Percentiles rank a stretch among this genome's conserved stretches.
These are phyloP conservation scores for Phytopythium sindhum DNA, from an alignment of 352 stramenopile species.

Conservation along the genomic window DNA sequence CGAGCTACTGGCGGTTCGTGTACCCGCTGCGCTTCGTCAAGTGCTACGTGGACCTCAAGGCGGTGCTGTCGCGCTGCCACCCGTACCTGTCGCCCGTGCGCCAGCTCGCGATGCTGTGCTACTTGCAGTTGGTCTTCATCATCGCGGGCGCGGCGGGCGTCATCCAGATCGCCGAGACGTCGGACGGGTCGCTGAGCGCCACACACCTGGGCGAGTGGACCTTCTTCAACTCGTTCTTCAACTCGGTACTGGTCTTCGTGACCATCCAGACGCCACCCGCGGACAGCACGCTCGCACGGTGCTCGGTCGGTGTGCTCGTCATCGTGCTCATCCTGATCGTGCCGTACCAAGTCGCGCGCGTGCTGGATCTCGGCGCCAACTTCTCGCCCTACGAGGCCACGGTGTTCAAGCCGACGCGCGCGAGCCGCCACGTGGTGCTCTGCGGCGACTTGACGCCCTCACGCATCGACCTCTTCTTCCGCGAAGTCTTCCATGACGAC, in stretches of 20 bases:
- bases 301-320: conserved; percentile 79
- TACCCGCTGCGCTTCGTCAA: conserved; percentile 84
- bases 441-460: conserved; percentile 79
- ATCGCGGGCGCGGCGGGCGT: conserved; percentile 71
- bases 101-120: conserved; percentile 80
- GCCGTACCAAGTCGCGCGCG: conserved; percentile 80
- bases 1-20: conserved; percentile 76
- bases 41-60: conserved; percentile 72
- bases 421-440: conserved; percentile 72
- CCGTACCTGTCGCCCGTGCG: conserved; percentile 71
- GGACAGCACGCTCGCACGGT: conserved; percentile 77
- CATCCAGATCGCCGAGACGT: conserved; percentile 85
- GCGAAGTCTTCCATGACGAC: conserved; percentile 86
- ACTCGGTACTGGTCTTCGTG: conserved; percentile 85
- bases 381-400: conserved; percentile 73
- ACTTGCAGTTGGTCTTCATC: conserved; percentile 79
- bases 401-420: conserved; percentile 63
- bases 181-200: conserved; percentile 41
- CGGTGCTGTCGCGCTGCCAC: conserved; percentile 78
- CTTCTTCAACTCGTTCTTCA: conserved; percentile 89
- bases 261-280: conserved; percentile 82
- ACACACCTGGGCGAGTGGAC: conserved; percentile 80
- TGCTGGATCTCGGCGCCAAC: conserved; percentile 74
- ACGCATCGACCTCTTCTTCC: conserved; percentile 84
- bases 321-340: conserved; percentile 84